Evolutionary conservation across 441 rosid species (phyloP), one percentile per base, ranked within the genome.

Genomic region (Kokia cookei): DNA sequence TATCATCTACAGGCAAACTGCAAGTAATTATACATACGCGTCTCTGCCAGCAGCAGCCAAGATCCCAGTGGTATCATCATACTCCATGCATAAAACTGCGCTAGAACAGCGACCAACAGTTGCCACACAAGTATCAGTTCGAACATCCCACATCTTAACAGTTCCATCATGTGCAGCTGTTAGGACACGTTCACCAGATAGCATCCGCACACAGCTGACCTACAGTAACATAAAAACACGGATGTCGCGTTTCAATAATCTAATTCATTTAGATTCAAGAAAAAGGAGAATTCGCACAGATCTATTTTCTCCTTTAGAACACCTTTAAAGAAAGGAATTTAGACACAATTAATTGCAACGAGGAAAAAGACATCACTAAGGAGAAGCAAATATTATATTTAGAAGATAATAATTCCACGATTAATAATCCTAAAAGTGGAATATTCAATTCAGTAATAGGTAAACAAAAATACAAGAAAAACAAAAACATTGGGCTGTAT

Each of bases 81-180:
- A 96, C 82, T 93, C 99, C 86, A 93, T 87, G 78, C 98, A 96
- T 47, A 92, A 78, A 74, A 96, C 91, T 11, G 98, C 97, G 79
- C 97, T 90, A 43, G 94, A 82, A 84, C 90, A 92, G 74, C 97
- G 97, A 71, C 99, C 98, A 73, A 96, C 99, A 70, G 99, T 96
- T 79, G 99, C 97, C 72, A 93, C 98, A 77, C 97, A 96, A 80
- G 92, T 90, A 84, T 93, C 99, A 27, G 97, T 92, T 83, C 99
- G 84, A 78, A 96, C 97, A 88, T 96, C 99, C 99, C 99, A 96
- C 98, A 93, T 93, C 87, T 92, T 96, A 71, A 96, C 92, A 48
- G 97, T 92, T 80, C 99, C 99, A 87, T 68, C 99, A 79, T 93
- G 92, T 69, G 94, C 85, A 82, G 99, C 87, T 57, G 97, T 91